Evolutionary conservation across 345 rosid genomes (phyloP).

Genomic region (Sapria himalayana): DNA sequence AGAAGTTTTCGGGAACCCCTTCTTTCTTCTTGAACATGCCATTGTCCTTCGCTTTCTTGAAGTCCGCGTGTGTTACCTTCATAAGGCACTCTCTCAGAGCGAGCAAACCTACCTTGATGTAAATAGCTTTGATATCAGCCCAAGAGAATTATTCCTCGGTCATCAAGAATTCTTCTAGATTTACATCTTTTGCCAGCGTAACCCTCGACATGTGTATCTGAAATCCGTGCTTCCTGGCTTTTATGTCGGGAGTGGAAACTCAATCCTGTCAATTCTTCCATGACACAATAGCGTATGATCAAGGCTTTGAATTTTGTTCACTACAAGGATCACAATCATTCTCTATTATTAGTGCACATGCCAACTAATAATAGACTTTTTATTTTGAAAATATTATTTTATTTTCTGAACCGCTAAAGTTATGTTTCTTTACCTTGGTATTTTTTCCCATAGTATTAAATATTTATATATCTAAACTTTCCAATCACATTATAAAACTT

Average conservation of each 20-base stretch:
- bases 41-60: slow-evolving; percentile 20
- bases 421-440: too few relatives aligned
- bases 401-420: too few relatives aligned
- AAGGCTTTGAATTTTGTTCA: slow-evolving; percentile 5
- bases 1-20: slow-evolving; percentile 17
- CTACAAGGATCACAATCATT: slow-evolving; percentile 7
- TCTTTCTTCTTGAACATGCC: slow-evolving; percentile 22
- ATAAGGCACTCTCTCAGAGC: slow-evolving; percentile 18
- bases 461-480: too few relatives aligned
- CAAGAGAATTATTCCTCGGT: slow-evolving; percentile 18
- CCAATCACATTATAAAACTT: too few relatives aligned
- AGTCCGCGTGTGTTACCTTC: slow-evolving; percentile 19
- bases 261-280: slow-evolving; percentile 7
- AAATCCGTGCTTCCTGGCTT: slow-evolving; percentile 12
- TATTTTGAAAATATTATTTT: too few relatives aligned
- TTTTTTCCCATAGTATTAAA: too few relatives aligned
- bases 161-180: slow-evolving; percentile 20
- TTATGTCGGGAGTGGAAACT: slow-evolving; percentile 14
- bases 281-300: slow-evolving; percentile 4
- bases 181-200: slow-evolving; percentile 18
- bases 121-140: slow-evolving; percentile 17
- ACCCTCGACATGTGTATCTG: slow-evolving; percentile 19
- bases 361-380: too few relatives aligned
- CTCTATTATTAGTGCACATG: too few relatives aligned
- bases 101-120: slow-evolving; percentile 17